A percentile compares a stretch with the other conserved stretches of the same genome.
phyloP scores from a whole-genome alignment of 2,329 filamentous ascomycete species.

The Trichothecium roseum region DNA sequence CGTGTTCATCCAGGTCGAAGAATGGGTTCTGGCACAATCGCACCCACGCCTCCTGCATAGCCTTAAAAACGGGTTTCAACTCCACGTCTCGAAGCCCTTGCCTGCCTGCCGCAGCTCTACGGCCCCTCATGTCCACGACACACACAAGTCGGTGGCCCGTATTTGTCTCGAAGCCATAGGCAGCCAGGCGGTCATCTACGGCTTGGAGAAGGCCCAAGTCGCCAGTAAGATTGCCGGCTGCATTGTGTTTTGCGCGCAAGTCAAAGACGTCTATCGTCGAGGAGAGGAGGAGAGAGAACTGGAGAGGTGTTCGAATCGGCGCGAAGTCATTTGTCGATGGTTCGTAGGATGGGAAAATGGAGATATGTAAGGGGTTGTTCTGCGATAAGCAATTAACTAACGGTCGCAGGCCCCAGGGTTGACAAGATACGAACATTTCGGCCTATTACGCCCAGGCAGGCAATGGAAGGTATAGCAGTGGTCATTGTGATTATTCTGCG shows the following conservation, averaged over 20 bases:
- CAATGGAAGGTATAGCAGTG: conserved; percentile 65
- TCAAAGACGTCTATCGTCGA: conserved; percentile 92
- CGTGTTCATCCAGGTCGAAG: conserved; percentile 79
- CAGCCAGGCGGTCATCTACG: conserved; percentile 82
- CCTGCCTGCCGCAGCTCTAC: conserved; percentile 37
- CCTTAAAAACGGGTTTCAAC: conserved; percentile 80
- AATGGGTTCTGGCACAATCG: conserved; percentile 87
- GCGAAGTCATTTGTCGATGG: conserved; percentile 38
- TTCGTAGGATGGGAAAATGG: conserved; percentile 72
- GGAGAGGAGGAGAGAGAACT: conserved; percentile 86
- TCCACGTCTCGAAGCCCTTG: conserved; percentile 76
- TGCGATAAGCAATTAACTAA: conserved; percentile 24
- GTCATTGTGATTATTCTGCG: too few relatives aligned
- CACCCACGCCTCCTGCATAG: conserved; percentile 89
- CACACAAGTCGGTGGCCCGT: conserved; percentile 87
- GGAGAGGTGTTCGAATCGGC: conserved; percentile 62
- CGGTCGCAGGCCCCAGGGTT: conserved; percentile 75
- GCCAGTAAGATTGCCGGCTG: conserved; percentile 39
- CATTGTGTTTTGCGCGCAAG: conserved; percentile 64
- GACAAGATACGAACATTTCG: conserved; percentile 55
- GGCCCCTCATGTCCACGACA: conserved; percentile 81
- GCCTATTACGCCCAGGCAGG: conserved; percentile 87
- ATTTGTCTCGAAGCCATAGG: conserved; percentile 95
- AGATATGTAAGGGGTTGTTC: conserved; percentile 95
- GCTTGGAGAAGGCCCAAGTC: conserved; percentile 89